Evolutionary conservation across 371 early-diverging fungal genomes (phyloP), one percentile per base, ranked within the genome.

Genomic region (Mucor plumbeus): DNA sequence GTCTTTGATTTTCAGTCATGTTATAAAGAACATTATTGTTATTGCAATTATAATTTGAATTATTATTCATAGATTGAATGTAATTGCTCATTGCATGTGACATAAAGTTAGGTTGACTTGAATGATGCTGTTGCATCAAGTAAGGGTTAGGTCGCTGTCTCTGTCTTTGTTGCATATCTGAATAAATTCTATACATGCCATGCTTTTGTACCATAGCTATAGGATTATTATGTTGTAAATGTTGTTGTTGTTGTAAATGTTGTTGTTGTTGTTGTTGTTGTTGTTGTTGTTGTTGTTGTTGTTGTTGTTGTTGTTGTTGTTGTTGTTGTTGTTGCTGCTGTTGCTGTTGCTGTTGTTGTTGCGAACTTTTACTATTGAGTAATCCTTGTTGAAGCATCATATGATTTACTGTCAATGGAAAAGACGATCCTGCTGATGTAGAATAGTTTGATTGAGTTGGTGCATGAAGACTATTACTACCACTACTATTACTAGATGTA

Each of bases 161-260:
- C 26, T 47, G 36, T 9, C 36, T 59, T 1, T 33, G 59, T 33
- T 67, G 67, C 13, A 56, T 38, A 10, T 62, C 62, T 4, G 61
- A 11, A 38, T 44, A 61, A 14, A 43, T 44, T 7, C 38, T 55
- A 21, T 67, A 67, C 56, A 67, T 44, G 21, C 56, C 56, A 38
- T 67, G 55, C 7, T 67, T 61, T 19, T 54, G 19, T 17, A 60
- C 17, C 53, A 39, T 61, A 8, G 40, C 11, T 11, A 21, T 17
- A 55, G 17, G 9, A 55, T 9, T 39, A 2, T 19, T 58, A 47
- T 19, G 26, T 1, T 26, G 26, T 3, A 26, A 1, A 26, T 26
- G 26, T n/a, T n/a, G n/a, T n/a, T n/a, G n/a, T n/a, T n/a, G n/a
- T n/a, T n/a, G n/a, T n/a, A n/a, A n/a, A n/a, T 26, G 26, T 26